phyloP scores from a whole-genome alignment of 208 protist genomes.

The Acanthamoeba polyphaga region DNA sequence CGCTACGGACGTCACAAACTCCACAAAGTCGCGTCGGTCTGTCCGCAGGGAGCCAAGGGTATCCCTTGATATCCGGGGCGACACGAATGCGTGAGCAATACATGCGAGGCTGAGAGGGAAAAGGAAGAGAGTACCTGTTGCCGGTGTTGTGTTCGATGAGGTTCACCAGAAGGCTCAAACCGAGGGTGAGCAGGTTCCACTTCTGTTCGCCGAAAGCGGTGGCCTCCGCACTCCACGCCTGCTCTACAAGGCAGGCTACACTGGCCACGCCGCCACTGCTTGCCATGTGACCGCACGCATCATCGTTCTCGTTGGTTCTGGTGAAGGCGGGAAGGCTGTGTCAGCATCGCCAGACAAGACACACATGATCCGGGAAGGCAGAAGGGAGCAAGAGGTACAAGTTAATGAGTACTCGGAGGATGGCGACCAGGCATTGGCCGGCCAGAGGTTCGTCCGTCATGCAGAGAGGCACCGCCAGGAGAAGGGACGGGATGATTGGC shows the following conservation, averaged over 20 bases:
- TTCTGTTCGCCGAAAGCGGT: constrained; percentile 10
- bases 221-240: constrained; percentile 2
- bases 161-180: constrained; percentile 29
- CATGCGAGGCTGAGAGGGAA: too few species aligned
- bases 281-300: background rate
- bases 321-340: background rate
- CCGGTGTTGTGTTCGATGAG: background rate
- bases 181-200: constrained; percentile 37
- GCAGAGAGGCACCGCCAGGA: background rate
- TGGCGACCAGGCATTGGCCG: background rate
- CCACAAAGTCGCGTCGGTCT: background rate
- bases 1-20: background rate
- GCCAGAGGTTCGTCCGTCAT: background rate
- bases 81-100: background rate
- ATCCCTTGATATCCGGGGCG: background rate
- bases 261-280: background rate
- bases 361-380: background rate
- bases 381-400: background rate
- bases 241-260: background rate
- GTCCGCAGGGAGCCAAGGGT: background rate
- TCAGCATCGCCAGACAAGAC: background rate
- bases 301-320: constrained; percentile 32
- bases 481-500: background rate
- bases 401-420: constrained; percentile 24
- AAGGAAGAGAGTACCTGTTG: background rate